Evolutionary conservation across 208 protist genomes (phyloP).

Genomic region (Trypanosoma rangeli): DNA sequence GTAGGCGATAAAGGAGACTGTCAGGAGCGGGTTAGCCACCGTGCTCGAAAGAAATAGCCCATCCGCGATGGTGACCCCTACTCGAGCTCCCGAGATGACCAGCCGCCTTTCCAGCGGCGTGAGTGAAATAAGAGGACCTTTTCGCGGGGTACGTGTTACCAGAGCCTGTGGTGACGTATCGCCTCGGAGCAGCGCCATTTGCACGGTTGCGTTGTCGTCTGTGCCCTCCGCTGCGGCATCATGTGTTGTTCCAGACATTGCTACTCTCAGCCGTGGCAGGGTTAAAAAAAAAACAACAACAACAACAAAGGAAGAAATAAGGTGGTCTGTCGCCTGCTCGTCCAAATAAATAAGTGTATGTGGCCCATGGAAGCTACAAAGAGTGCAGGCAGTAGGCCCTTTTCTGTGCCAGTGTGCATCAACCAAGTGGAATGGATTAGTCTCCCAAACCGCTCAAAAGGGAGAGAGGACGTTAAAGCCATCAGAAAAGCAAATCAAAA

Average conservation of each 20-base stretch:
- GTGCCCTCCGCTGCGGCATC: not conserved
- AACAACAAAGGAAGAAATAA: constrained; percentile 7
- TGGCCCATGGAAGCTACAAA: too few species aligned
- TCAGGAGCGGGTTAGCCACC: constrained; percentile 51
- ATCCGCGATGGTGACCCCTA: constrained; percentile 53
- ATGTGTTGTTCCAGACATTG: not conserved
- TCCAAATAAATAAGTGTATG: too few species aligned
- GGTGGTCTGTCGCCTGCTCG: too few species aligned
- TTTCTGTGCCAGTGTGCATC: too few species aligned
- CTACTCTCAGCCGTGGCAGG: not conserved
- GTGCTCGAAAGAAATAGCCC: constrained; percentile 55
- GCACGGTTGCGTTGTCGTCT: not conserved
- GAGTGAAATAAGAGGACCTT: constrained; percentile 28
- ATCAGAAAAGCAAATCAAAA: too few species aligned
- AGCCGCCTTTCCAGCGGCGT: constrained; percentile 39
- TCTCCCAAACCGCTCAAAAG: too few species aligned
- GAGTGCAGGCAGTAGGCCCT: too few species aligned
- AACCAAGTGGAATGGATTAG: not conserved
- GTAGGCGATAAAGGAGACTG: constrained; percentile 56
- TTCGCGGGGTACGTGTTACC: not conserved
- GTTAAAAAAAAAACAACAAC: constrained; percentile 6
- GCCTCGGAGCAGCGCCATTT: not conserved
- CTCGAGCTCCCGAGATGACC: constrained; percentile 41
- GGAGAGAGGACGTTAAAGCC: too few species aligned
- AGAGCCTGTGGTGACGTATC: not conserved